Evolutionary conservation across 805 yeast genomes (phyloP).

Genomic region (Pichia pseudocactophila): DNA sequence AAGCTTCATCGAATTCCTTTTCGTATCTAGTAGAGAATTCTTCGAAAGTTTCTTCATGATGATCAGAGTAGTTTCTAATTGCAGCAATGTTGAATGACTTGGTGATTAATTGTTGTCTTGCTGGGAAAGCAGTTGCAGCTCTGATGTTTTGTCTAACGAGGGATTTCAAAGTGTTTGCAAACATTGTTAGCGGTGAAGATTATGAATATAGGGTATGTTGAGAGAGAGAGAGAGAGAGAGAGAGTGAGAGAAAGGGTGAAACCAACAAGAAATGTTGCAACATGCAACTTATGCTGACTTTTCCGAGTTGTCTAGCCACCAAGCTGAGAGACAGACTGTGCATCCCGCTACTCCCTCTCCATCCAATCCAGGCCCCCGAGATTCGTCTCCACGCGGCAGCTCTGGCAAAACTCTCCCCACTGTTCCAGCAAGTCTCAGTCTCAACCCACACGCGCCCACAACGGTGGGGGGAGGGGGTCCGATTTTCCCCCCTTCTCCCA

Average conservation of each 20-base stretch:
- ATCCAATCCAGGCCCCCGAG: too few relatives aligned
- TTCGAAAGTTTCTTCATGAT: slow-evolving; percentile 88
- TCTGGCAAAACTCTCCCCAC: too few relatives aligned
- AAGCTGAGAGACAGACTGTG: too few relatives aligned
- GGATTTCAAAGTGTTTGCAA: slow-evolving; percentile 27
- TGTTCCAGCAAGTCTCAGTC: background rate
- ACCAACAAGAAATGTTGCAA: background rate
- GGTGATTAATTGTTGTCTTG: slow-evolving; percentile 10
- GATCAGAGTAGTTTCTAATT: slow-evolving; percentile 65
- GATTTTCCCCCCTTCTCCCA: background rate
- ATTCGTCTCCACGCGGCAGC: too few relatives aligned
- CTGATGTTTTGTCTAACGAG: slow-evolving; percentile 28
- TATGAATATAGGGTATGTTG: background rate
- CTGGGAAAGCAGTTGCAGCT: slow-evolving; percentile 17
- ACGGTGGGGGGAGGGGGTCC: background rate
- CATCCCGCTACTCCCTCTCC: too few relatives aligned
- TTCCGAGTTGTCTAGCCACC: too few relatives aligned
- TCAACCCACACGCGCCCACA: too few relatives aligned
- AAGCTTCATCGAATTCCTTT: slow-evolving; percentile 92
- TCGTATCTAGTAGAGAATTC: slow-evolving; percentile 87
- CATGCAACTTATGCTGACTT: background rate
- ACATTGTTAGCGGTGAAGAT: slow-evolving; percentile 17
- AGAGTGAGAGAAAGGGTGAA: background rate
- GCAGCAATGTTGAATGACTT: slow-evolving; percentile 14
- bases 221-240: background rate